Evolutionary conservation across 305 asterid species (phyloP), one percentile per base, ranked within the genome.

Genomic region (Ruellia speciosa): DNA sequence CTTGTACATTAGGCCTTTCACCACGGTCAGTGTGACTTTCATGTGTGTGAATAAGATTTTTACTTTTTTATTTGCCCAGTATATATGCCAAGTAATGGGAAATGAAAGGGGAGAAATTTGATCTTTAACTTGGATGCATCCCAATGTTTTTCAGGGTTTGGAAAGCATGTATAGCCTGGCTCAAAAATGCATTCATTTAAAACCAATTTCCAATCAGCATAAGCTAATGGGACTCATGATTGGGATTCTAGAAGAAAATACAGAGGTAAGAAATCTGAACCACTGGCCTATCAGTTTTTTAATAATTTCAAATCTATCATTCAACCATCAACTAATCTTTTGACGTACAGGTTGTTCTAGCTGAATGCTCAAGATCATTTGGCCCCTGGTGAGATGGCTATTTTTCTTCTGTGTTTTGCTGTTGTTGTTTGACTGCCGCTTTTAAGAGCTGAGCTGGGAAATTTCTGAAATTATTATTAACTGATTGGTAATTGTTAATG

Each of bases 361-460:
- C 94, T 18, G 96, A 84, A 73, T 92, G 98, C 79, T 85, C 94
- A 62, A 84, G 88, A 76, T 92, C 98, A 64, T 88, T 84, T 77
- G 96, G 95, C 54, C 90, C 94, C 71, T 92, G 98, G 98, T 90
- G 66, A 79, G 88, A 56, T 46, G 48, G 19, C 61, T 53, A 16
- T 45, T 16, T 48, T 28, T 53, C 45, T 31, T 34, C 52, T 40
- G 8, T 19, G 37, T 35, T 43, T 43, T 15, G 1, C 7, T 14
- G 14, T 9, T 53, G 52, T 63, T 58, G 59, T 67, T 65, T 61
- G 33, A 24, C 15, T 47, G 6, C 11, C 0, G 0, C 9, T 47
- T 14, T n/a, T 15, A 4, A 37, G 39, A 56, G n/a, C n/a, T 53
- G 60, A 24, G 17, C 10, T 59, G 63, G 63, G 54, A 71, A 67